These are phyloP conservation scores for Cardiospermum halicacabum DNA, from an alignment of 345 rosid genomes.

Conservation along the genomic window DNA sequence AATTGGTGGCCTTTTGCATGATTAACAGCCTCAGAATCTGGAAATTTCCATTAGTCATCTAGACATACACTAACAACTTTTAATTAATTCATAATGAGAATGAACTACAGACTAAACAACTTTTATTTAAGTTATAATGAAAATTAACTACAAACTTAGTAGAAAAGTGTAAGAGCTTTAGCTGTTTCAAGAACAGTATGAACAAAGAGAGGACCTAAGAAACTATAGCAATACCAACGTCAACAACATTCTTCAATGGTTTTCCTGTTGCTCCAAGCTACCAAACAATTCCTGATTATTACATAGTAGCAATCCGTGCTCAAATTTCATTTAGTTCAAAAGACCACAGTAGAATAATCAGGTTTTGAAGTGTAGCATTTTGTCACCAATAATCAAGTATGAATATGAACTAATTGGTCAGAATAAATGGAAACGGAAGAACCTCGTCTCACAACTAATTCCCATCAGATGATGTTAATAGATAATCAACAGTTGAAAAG, in stretches of 20 bases:
- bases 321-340: slow-evolving; percentile 9
- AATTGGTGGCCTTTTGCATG: slow-evolving; percentile 75
- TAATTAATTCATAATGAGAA: too few relatives aligned
- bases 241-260: slow-evolving; percentile 73
- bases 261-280: slow-evolving; percentile 97
- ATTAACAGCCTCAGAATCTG: slow-evolving; percentile 80
- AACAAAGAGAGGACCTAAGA: slow-evolving; percentile 91
- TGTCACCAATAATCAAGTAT: slow-evolving; percentile 82
- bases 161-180: slow-evolving; percentile 16
- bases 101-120: too few relatives aligned
- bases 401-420: too few relatives aligned
- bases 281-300: slow-evolving; percentile 23
- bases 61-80: background rate
- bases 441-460: too few relatives aligned
- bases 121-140: slow-evolving; percentile 9
- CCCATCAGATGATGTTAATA: too few relatives aligned
- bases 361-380: slow-evolving; percentile 60
- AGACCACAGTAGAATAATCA: slow-evolving; percentile 52
- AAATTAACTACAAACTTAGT: background rate
- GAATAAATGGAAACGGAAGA: too few relatives aligned
- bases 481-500: too few relatives aligned
- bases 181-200: slow-evolving; percentile 97
- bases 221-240: slow-evolving; percentile 95
- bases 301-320: slow-evolving; percentile 10
- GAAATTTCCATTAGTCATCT: slow-evolving; percentile 21